Percentiles rank a stretch among this genome's conserved stretches.
These are phyloP conservation scores for Boletus sp. DNA, from an alignment of 1,284 basidiomycete genomes.

Conservation along the genomic window DNA sequence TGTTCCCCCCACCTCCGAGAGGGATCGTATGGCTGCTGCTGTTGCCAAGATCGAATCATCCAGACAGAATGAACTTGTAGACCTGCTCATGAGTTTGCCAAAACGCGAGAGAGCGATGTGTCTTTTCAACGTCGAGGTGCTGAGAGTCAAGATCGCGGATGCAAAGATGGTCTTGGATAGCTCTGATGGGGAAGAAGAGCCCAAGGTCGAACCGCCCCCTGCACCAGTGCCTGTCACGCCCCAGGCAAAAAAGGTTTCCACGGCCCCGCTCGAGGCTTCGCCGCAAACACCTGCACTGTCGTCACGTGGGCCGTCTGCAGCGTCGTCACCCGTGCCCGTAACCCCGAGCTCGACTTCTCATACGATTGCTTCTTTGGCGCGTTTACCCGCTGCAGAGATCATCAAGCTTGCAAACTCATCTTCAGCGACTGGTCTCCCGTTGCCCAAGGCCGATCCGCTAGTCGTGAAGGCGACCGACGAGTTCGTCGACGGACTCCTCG, in stretches of 20 bases:
- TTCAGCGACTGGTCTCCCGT: constrained; percentile 54
- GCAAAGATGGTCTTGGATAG: constrained; percentile 78
- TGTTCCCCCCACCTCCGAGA: constrained; percentile 64
- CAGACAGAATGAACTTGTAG: constrained; percentile 59
- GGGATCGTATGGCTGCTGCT: constrained; percentile 70
- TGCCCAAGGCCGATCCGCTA: constrained; percentile 67
- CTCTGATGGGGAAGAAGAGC: constrained; percentile 53
- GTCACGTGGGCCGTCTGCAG: constrained; percentile 64
- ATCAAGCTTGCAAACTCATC: constrained; percentile 55
- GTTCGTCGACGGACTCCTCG: constrained; percentile 69
- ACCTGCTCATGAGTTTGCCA: constrained; percentile 77
- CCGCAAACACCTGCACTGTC: constrained; percentile 71
- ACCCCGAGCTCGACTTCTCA: constrained; percentile 45
- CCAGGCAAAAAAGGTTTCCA: constrained; percentile 51
- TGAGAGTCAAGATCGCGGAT: constrained; percentile 75
- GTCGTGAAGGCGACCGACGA: constrained; percentile 70
- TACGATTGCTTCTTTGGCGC: constrained; percentile 58
- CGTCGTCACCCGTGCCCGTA: constrained; percentile 60
- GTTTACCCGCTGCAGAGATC: constrained; percentile 68
- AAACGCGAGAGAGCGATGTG: constrained; percentile 88
- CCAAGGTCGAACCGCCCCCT: constrained; percentile 24
- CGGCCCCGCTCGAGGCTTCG: constrained; percentile 42
- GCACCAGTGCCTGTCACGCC: constrained; percentile 49
- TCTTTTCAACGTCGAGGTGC: constrained; percentile 80
- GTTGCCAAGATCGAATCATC: constrained; percentile 59